Evolutionary conservation across 768 basidiomycete species (phyloP).

Genomic region (Dioszegia hungarica): DNA sequence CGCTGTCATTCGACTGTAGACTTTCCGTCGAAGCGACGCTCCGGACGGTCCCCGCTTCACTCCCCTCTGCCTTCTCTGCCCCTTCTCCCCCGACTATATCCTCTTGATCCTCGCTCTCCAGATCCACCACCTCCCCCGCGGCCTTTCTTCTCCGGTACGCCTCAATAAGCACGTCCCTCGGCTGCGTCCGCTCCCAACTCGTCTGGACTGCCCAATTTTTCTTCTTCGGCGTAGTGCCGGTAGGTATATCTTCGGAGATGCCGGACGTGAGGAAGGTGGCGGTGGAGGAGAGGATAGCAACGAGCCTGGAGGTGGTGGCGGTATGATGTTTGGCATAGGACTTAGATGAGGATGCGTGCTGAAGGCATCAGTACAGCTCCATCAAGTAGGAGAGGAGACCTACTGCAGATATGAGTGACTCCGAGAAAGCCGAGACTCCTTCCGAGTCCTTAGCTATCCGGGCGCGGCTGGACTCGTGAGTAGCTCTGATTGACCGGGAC

Average conservation of each 20-base stretch:
- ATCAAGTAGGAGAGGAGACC: not conserved
- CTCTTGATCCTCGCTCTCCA: no score
- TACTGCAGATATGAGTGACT: not conserved
- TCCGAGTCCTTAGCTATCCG: slow-evolving; percentile 2
- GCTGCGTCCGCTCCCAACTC: slow-evolving; percentile 39
- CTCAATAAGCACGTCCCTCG: slow-evolving; percentile 24
- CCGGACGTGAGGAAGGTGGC: slow-evolving; percentile 32
- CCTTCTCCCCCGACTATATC: not conserved
- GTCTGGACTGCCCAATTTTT: slow-evolving; percentile 37
- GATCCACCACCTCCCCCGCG: not conserved
- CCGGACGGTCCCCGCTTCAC: not conserved
- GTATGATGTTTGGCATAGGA: slow-evolving; percentile 10
- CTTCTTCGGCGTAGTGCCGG: slow-evolving; percentile 44
- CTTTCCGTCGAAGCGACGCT: slow-evolving; percentile 2
- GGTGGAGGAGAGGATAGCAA: slow-evolving; percentile 23
- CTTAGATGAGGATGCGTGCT: slow-evolving; percentile 1
- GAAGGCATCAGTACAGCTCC: not conserved
- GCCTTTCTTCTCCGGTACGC: slow-evolving; percentile 5
- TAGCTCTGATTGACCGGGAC: not conserved
- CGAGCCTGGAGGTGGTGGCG: slow-evolving; percentile 20
- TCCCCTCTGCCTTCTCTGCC: not conserved
- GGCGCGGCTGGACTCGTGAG: not conserved
- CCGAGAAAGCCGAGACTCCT: not conserved
- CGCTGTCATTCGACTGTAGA: not conserved
- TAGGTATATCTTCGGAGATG: slow-evolving; percentile 43